Conservation (phyloP, 257 asterid species). For the Craterostigma plantagineum region DNA sequence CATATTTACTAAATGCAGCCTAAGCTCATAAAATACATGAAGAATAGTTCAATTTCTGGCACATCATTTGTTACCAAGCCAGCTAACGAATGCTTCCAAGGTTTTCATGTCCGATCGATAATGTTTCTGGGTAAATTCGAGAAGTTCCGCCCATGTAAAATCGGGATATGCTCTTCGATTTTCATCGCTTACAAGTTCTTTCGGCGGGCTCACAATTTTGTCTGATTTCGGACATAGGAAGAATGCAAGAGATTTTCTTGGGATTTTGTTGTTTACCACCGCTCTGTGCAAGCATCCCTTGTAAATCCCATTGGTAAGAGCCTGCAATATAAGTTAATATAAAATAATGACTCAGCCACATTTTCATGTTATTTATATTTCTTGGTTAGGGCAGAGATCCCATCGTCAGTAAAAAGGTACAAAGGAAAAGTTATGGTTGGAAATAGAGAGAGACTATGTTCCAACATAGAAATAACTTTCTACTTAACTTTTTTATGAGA, state of each 20-base stretch:
- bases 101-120: conserved; percentile 7
- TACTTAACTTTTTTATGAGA: neutral
- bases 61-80: too few species aligned
- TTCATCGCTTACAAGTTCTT: conserved; percentile 15
- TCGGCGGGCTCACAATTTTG: conserved; percentile 37
- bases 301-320: conserved; percentile 42
- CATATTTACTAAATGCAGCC: too few species aligned
- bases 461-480: neutral
- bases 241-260: conserved; percentile 26
- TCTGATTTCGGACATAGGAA: conserved; percentile 35
- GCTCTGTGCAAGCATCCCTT: conserved; percentile 52
- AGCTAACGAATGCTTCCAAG: too few species aligned
- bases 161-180: conserved; percentile 35
- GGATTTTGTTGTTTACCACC: conserved; percentile 22
- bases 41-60: too few species aligned
- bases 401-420: neutral
- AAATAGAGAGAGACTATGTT: neutral
- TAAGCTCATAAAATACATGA: too few species aligned
- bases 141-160: conserved; percentile 42
- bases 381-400: neutral
- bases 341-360: too few species aligned
- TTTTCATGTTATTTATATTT: too few species aligned
- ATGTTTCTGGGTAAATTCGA: conserved; percentile 26
- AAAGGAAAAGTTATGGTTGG: neutral
- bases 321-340: conserved; percentile 20